Percentiles rank a stretch among this genome's conserved stretches.
These are phyloP conservation scores for Epichloe bromicola DNA, from an alignment of 2,329 filamentous ascomycete genomes.

Conservation along the genomic window DNA sequence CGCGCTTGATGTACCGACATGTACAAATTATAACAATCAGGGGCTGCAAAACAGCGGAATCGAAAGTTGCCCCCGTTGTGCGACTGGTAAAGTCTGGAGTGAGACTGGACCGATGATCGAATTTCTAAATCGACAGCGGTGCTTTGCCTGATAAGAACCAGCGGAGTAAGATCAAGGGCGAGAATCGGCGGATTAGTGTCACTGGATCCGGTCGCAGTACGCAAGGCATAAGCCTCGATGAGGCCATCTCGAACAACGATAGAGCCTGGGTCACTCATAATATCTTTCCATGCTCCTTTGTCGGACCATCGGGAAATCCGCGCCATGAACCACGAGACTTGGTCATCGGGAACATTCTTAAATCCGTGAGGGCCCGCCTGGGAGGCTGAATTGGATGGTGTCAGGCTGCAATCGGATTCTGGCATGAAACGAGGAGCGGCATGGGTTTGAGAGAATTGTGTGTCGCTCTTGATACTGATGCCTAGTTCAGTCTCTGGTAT, in stretches of 20 bases:
- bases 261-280: conserved; percentile 37
- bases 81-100: conserved; percentile 52
- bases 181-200: conserved; percentile 36
- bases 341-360: conserved; percentile 23
- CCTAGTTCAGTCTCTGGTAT: conserved; percentile 46
- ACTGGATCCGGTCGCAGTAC: conserved; percentile 15
- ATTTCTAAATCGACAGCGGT: conserved; percentile 91
- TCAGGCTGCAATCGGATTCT: conserved; percentile 47
- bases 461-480: conserved; percentile 36
- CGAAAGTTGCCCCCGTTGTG: conserved; percentile 67
- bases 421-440: conserved; percentile 23
- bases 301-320: conserved; percentile 51
- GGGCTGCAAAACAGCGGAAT: conserved; percentile 66
- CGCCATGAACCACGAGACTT: conserved; percentile 35
- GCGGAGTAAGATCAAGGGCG: conserved; percentile 76
- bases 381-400: conserved; percentile 71
- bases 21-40: conserved; percentile 75
- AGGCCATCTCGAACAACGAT: conserved; percentile 45
- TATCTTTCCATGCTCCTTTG: conserved; percentile 47
- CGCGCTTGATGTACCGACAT: conserved; percentile 76
- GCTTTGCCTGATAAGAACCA: conserved; percentile 80
- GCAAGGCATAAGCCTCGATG: conserved; percentile 41
- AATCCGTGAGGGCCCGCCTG: conserved; percentile 50
- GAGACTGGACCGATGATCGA: conserved; percentile 64
- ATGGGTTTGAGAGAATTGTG: conserved; percentile 20